phyloP scores from a whole-genome alignment of 2,329 filamentous ascomycete species.

The Fusarium siculi region DNA sequence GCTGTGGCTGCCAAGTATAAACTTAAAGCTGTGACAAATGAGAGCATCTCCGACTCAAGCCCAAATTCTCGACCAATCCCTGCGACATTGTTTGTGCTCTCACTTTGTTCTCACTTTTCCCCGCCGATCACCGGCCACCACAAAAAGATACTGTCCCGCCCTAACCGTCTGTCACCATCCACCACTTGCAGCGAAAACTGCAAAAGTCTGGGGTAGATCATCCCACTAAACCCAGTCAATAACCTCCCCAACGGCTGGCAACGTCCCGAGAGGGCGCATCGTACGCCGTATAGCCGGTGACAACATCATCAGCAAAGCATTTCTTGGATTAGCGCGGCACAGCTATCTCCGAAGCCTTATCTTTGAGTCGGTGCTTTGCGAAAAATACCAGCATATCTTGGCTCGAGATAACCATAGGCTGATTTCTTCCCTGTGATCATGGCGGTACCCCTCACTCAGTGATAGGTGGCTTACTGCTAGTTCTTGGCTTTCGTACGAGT shows the following conservation, averaged over 20 bases:
- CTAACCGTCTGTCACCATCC: neutral
- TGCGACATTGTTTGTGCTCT: neutral
- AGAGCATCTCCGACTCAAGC: neutral
- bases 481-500: slow-evolving; percentile 15
- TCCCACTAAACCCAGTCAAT: neutral
- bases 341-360: slow-evolving; percentile 17
- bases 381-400: slow-evolving; percentile 10
- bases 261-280: neutral
- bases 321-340: neutral
- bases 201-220: slow-evolving; percentile 9
- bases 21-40: neutral
- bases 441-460: slow-evolving; percentile 20
- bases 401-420: slow-evolving; percentile 3
- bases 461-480: slow-evolving; percentile 22
- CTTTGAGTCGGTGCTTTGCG: neutral
- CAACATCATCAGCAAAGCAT: neutral
- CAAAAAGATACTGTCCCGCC: neutral
- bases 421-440: slow-evolving; percentile 12
- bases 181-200: neutral
- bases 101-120: neutral
- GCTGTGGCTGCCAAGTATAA: neutral
- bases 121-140: slow-evolving; percentile 8
- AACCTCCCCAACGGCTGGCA: neutral
- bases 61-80: neutral
- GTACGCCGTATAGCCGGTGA: neutral